phyloP scores from a whole-genome alignment of 768 basidiomycete genomes.

The Phanerochaete carnosa region DNA sequence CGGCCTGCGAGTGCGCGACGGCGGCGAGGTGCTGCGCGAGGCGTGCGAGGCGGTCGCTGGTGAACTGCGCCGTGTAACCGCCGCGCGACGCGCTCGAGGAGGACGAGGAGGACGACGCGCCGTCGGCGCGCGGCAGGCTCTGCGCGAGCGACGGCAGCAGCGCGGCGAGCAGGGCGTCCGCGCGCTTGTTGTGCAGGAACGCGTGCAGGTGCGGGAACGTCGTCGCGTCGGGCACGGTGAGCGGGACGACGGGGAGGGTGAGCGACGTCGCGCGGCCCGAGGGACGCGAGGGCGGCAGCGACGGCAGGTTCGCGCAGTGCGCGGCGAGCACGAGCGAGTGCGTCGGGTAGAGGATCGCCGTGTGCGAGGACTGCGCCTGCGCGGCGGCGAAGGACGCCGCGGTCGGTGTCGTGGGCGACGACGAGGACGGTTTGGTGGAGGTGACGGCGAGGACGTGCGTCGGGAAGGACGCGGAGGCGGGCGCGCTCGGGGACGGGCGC shows the following conservation, averaged over 20 bases:
- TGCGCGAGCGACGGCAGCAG: slow-evolving; percentile 36
- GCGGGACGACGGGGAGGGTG: slow-evolving; percentile 54
- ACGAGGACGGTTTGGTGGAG: slow-evolving; percentile 30
- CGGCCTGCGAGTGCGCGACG: slow-evolving; percentile 19
- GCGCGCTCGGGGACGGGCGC: slow-evolving; percentile 20
- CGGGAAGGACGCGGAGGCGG: slow-evolving; percentile 17
- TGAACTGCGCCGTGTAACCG: slow-evolving; percentile 24
- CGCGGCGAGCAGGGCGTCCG: slow-evolving; percentile 45
- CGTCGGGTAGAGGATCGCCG: slow-evolving; percentile 52
- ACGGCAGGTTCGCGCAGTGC: slow-evolving; percentile 62
- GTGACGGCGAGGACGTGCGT: slow-evolving; percentile 34
- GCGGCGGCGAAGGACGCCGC: slow-evolving; percentile 22
- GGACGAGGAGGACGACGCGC: too few relatives aligned
- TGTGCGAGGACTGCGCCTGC: slow-evolving; percentile 22
- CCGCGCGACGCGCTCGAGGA: slow-evolving; percentile 6
- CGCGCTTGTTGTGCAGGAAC: slow-evolving; percentile 66
- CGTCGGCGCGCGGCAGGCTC: slow-evolving; percentile 16
- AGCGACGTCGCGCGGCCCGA: slow-evolving; percentile 27
- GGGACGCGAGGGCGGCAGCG: slow-evolving; percentile 35
- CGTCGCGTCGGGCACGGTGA: slow-evolving; percentile 60
- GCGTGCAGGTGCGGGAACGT: slow-evolving; percentile 56
- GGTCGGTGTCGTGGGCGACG: slow-evolving; percentile 24
- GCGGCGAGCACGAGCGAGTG: slow-evolving; percentile 70
- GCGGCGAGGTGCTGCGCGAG: slow-evolving; percentile 25
- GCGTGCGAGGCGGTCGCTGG: slow-evolving; percentile 19